Base-by-base conservation (phyloP, 768 basidiomycete species). In the Boletus huronensis region DNA sequence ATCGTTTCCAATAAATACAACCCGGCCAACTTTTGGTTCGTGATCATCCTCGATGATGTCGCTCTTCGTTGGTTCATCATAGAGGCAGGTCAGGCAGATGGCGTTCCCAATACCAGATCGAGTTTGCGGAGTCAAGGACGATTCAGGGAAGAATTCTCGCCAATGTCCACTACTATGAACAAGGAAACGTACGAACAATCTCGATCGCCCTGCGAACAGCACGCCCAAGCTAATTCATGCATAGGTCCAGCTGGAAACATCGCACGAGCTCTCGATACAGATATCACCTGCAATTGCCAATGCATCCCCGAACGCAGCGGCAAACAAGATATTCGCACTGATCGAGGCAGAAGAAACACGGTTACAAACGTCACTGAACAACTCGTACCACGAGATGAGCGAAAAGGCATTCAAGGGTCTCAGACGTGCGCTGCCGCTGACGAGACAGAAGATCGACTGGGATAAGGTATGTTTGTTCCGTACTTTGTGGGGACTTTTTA, bases 1-100 rank as follows among this genome's bases (percentile, higher is more conserved):
- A 75, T 97, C 52, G 94, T 96, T n/a, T 88, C 92, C 19, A 96
- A 97, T 70, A 93, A 94, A 67, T 98, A 98, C 73, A 98, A 96
- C 66, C 89, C 92, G 0, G 72, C 82, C 21, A 98, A 98, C 70
- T 98, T 81, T 74, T 98, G 96, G 96, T 94, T 52, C 48, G 59
- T 54, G n/a, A 4, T 42, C 25, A 5, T 32, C 25, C 39, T 41
- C 53, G 6, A 29, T 5, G 6, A 19, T 5, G 3, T 34, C 26
- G 7, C 16, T 11, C 34, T 25, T 1, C 7, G 23, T 47, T 14
- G 31, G 25, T 39, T 54, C 31, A 57, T 14, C 38, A 8, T 51
- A 3, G 23, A 36, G 28, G 2, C 49, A 96, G 95, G 94, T 88
- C 94, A 28, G 96, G 96, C 32, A 79, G 94, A 67, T 98, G 96